A percentile compares a stretch with the other conserved stretches of the same genome.
These are phyloP conservation scores for Clarireedia hainanense DNA, from an alignment of 2,329 filamentous ascomycete species.

Conservation along the genomic window DNA sequence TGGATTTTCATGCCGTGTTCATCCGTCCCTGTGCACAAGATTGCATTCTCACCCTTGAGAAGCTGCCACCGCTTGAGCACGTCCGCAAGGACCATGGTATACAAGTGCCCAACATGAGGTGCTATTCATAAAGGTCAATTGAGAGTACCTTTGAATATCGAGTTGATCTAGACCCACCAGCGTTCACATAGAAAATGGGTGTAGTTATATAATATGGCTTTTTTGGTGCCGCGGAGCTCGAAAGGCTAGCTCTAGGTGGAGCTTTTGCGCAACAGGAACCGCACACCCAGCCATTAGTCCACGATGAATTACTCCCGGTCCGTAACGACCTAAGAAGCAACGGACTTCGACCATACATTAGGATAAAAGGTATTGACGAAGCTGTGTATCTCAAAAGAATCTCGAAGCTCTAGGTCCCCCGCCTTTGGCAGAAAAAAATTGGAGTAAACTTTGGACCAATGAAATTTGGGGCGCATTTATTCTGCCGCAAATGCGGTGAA, in stretches of 20 bases:
- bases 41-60: slow-evolving; percentile 61
- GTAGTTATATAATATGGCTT: slow-evolving; percentile 96
- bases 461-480: not conserved
- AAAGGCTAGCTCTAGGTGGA: slow-evolving; percentile 9
- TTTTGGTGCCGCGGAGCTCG: slow-evolving; percentile 21
- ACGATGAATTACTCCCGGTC: slow-evolving; percentile 3
- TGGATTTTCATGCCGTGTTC: slow-evolving; percentile 98
- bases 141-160: not conserved
- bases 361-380: not conserved
- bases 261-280: slow-evolving; percentile 16
- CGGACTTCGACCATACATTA: slow-evolving; percentile 13
- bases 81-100: slow-evolving; percentile 85
- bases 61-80: slow-evolving; percentile 87
- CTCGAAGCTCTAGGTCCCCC: slow-evolving; percentile 1
- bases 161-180: slow-evolving; percentile 44
- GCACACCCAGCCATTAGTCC: slow-evolving; percentile 19
- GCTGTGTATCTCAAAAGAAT: not conserved
- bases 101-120: slow-evolving; percentile 91
- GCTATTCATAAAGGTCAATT: slow-evolving; percentile 39
- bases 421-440: not conserved
- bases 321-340: slow-evolving; percentile 14
- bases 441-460: too few relatives aligned
- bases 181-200: slow-evolving; percentile 99
- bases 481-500: not conserved
- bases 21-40: slow-evolving; percentile 86